Evolutionary conservation across 2,329 filamentous ascomycete species (phyloP), one percentile per base, ranked within the genome.

Genomic region (Trichophyton simii): DNA sequence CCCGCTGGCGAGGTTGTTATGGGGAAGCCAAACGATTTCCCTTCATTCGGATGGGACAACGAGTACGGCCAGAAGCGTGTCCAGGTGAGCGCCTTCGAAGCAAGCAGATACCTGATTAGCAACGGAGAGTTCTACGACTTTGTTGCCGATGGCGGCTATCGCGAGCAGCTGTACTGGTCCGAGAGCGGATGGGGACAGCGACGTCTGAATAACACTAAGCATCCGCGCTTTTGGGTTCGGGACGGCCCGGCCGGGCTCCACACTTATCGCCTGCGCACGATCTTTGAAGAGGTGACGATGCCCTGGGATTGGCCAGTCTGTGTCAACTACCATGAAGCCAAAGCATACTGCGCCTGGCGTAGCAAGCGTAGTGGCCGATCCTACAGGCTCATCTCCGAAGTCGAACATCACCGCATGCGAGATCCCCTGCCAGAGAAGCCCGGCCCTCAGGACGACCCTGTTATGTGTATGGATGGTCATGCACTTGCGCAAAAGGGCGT

Each of bases 251-350:
- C 50, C 13, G 50, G 50, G 28, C 22, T 54, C 11, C 50, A 54
- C 28, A 54, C 22, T 25, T 54, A 54, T 13, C 50, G 50, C 22
- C 28, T 54, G 28, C 50, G 50, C 13, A 54, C 50, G 3, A 54
- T 54, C 28, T 54, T 54, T 15, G 50, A 54, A 13, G 50, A 54
- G 8, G 22, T 54, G 22, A 31, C 50, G 22, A 54, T 54, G 50
- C 50, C 50, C 15, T 54, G 50, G 50, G 50, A 54, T 25, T 54
- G 50, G 50, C 50, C 50, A 5, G 50, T 54, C 22, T 54, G 50
- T 54, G 50, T 54, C 13, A 54, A 54, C 28, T 54, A 54, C 50
- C 50, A 54, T n/a, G 50, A 54, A 25, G 50, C 50, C 22, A 54
- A 54, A n/a, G 50, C 50, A 18, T 54, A 54, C 50, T 54, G 50